These are phyloP conservation scores for Lotus japonicus DNA, from an alignment of 306 rosid species.

Conservation along the genomic window DNA sequence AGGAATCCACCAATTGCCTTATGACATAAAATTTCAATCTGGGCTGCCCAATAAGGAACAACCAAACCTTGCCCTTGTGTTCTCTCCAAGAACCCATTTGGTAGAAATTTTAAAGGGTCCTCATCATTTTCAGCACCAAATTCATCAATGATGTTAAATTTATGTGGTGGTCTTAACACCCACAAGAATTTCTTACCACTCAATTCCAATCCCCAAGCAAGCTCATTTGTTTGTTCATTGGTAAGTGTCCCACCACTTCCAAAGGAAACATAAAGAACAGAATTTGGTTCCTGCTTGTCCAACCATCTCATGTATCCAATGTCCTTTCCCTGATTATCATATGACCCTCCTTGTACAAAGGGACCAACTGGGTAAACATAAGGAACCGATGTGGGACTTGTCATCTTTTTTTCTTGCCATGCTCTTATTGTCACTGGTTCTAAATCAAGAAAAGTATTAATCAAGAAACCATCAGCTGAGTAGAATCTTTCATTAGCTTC, in stretches of 20 bases:
- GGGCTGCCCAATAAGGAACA: slow-evolving; percentile 35
- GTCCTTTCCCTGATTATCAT: background rate
- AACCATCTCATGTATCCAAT: slow-evolving; percentile 17
- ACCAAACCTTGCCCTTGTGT: slow-evolving; percentile 23
- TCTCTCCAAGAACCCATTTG: slow-evolving; percentile 25
- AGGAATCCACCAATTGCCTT: slow-evolving; percentile 20
- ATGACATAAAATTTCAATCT: slow-evolving; percentile 22
- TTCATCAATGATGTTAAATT: slow-evolving; percentile 9
- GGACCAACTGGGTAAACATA: slow-evolving; percentile 38
- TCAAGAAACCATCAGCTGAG: slow-evolving; percentile 21
- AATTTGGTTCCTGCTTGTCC: slow-evolving; percentile 13
- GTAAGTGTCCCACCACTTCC: slow-evolving; percentile 32
- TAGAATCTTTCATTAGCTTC: slow-evolving; percentile 11
- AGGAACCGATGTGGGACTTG: background rate
- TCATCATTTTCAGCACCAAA: background rate
- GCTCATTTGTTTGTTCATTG: slow-evolving; percentile 20
- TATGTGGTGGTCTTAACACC: slow-evolving; percentile 27
- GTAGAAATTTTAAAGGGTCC: slow-evolving; percentile 21
- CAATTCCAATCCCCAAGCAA: slow-evolving; percentile 29
- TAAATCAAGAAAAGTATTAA: slow-evolving; percentile 28
- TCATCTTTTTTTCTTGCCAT: slow-evolving; percentile 1
- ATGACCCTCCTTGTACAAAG: slow-evolving; percentile 14
- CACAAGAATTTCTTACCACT: slow-evolving; percentile 27
- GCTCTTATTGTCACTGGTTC: slow-evolving; percentile 18
- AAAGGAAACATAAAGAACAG: slow-evolving; percentile 23